Conservation (phyloP, 2,329 filamentous ascomycete genomes). For the Hypoxylon sp. region DNA sequence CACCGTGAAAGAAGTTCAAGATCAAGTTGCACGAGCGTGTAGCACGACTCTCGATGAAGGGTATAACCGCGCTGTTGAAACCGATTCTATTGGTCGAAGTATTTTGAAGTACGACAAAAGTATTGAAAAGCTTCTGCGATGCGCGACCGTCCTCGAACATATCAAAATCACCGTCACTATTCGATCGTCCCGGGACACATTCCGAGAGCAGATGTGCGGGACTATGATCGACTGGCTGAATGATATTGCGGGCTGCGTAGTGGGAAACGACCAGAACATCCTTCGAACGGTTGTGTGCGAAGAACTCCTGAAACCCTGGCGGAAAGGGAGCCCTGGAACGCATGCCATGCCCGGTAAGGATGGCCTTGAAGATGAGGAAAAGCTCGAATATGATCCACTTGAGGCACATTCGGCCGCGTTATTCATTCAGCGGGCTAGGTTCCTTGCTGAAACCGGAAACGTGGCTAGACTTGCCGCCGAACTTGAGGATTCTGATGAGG, state of each 20-base stretch:
- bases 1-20: constrained; percentile 89
- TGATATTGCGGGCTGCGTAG: constrained; percentile 91
- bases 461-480: constrained; percentile 52
- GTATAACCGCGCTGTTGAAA: constrained; percentile 83
- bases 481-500: constrained; percentile 61
- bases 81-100: constrained; percentile 88
- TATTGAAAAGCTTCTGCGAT: constrained; percentile 79
- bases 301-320: constrained; percentile 90
- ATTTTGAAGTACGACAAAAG: constrained; percentile 83
- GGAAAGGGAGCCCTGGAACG: constrained; percentile 84
- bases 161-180: constrained; percentile 98
- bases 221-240: constrained; percentile 96
- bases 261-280: constrained; percentile 84
- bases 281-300: constrained; percentile 89
- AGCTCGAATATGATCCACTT: constrained; percentile 65
- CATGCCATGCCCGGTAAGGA: constrained; percentile 84
- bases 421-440: constrained; percentile 57
- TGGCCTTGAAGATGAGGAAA: constrained; percentile 86
- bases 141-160: constrained; percentile 90
- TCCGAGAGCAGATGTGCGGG: constrained; percentile 98
- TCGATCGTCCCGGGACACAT: constrained; percentile 92
- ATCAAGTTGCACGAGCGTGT: constrained; percentile 93
- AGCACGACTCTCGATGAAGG: constrained; percentile 79
- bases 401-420: constrained; percentile 52
- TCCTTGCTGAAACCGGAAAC: constrained; percentile 53